Evolutionary conservation across 768 basidiomycete genomes (phyloP), one percentile per base, ranked within the genome.

Genomic region (Melanogaster broomeanus): DNA sequence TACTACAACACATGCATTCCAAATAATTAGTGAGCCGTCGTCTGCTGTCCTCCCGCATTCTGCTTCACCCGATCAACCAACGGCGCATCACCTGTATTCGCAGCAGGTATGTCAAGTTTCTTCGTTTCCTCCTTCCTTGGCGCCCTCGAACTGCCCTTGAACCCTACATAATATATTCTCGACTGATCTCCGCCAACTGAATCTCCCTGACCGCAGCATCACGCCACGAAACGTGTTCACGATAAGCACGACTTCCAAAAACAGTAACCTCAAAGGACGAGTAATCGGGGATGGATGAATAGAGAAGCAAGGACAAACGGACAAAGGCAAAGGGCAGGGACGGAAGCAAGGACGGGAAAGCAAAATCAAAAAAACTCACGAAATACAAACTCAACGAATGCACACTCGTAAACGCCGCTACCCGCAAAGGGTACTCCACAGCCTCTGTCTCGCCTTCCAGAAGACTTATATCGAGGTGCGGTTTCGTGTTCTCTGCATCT

Each of bases 151-250:
- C 90, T 87, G 37, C 91, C 92, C 65, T 84, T 88, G 76, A 94
- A 94, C 18, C 91, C 91, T 38, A 93, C 61, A 61, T 85, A 94
- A 63, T 87, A 94, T 33, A 93, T 68, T 22, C 87, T 73, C 3
- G 87, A 81, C 16, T 70, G 56, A 7, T 89, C 85, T 24, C 78
- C 85, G 6, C 87, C 88, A 4, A 75, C 76, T 2, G 89, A 74
- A 37, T 90, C 82, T 48, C 81, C 82, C 89, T 90, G 55, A 24
- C 42, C 46, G 49, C 43, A 13, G 42, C 42, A 18, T 41, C 35
- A 47, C 51, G 12, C 31, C 31, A 11, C 18, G 16, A n/a, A 16
- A 37, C 27, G 53, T 42, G 19, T 53, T 30, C 25, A 21, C 44
- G 55, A 57, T 66, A 48, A 61, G 56, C 41, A n/a, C 25, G 33